These are phyloP conservation scores for Cynanchum wilfordii DNA, from an alignment of 257 asterid species.

Conservation along the genomic window DNA sequence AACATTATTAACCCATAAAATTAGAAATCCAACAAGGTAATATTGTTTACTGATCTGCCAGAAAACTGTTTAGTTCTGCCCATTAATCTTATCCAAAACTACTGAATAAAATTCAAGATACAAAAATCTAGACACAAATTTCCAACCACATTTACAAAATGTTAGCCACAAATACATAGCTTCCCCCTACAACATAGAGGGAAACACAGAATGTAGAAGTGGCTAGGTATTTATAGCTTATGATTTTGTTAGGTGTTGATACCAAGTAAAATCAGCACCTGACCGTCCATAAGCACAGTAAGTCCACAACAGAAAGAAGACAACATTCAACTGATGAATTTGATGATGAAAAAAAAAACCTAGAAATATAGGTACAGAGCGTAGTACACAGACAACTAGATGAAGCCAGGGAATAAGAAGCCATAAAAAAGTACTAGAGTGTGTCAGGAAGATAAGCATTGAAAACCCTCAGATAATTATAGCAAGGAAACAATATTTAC, in stretches of 20 bases:
- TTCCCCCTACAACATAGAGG: not conserved
- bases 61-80: not conserved
- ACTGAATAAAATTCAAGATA: not conserved
- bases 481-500: not conserved
- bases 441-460: not conserved
- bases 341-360: not conserved
- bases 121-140: not conserved
- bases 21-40: not conserved
- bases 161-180: constrained; percentile 1
- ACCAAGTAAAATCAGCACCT: constrained; percentile 8
- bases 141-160: not conserved
- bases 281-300: constrained; percentile 14
- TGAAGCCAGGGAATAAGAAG: not conserved
- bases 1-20: not conserved
- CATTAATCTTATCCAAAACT: not conserved
- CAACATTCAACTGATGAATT: not conserved
- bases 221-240: constrained; percentile 1
- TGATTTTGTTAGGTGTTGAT: constrained; percentile 10
- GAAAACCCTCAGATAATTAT: not conserved
- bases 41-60: not conserved
- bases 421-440: not conserved
- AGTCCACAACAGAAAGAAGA: not conserved
- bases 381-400: not conserved
- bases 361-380: not conserved
- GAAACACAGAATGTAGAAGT: not conserved